Conservation (phyloP, 176 grass and related monocot species). For the Avena sativa region DNA sequence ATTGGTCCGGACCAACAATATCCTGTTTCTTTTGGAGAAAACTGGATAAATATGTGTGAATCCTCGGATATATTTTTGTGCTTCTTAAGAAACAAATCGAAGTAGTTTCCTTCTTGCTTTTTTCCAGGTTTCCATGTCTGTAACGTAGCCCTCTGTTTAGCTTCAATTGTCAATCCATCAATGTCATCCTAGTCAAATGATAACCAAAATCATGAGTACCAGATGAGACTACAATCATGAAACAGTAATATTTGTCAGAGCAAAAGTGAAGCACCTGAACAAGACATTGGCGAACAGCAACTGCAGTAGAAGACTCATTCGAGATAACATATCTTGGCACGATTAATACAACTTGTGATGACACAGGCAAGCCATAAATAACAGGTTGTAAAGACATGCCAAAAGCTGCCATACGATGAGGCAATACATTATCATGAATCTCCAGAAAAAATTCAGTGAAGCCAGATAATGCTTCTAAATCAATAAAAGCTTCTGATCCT, state of each 20-base stretch:
- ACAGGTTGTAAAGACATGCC: conserved; percentile 68
- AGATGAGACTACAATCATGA: conserved; percentile 18
- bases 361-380: conserved; percentile 48
- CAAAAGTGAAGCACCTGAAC: conserved; percentile 63
- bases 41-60: conserved; percentile 79
- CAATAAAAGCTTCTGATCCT: conserved; percentile 61
- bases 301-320: conserved; percentile 64
- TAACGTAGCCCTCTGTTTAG: conserved; percentile 64
- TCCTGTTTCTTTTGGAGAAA: conserved; percentile 27
- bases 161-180: conserved; percentile 67
- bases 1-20: conserved; percentile 38
- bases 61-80: conserved; percentile 74
- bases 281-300: conserved; percentile 81
- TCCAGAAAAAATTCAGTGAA: conserved; percentile 82
- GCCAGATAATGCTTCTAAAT: conserved; percentile 77
- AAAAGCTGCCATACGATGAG: conserved; percentile 59
- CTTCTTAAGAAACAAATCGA: conserved; percentile 73
- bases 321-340: conserved; percentile 81
- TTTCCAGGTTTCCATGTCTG: conserved; percentile 72
- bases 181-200: conserved; percentile 59
- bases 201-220: conserved; percentile 40
- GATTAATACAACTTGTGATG: conserved; percentile 69
- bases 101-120: conserved; percentile 59
- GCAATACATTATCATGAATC: conserved; percentile 51
- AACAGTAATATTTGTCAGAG: conserved; percentile 39